Percentiles rank a stretch among this genome's conserved stretches.
Evolutionary conservation across 352 stramenopile genomes (phyloP).

Genomic region (Phytophthora ohioensis): DNA sequence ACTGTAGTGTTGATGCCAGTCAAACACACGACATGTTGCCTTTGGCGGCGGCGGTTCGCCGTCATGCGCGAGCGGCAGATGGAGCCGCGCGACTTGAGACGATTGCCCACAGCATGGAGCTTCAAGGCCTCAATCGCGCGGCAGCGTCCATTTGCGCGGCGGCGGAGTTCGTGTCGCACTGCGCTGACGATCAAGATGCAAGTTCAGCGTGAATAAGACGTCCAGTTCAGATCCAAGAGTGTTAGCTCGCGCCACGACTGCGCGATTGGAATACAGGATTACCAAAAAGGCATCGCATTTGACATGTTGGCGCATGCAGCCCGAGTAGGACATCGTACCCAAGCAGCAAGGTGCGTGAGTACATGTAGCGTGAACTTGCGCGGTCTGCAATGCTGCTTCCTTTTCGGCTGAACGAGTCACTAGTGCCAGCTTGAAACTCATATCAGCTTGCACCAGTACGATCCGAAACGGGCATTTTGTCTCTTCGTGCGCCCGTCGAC

Average conservation of each 20-base stretch:
- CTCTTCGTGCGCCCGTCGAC: conserved; percentile 14
- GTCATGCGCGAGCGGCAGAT: conserved; percentile 16
- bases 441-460: conserved; percentile 37
- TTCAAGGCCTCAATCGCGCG: conserved; percentile 21
- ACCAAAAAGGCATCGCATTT: neutral
- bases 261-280: conserved; percentile 4
- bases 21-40: conserved; percentile 23
- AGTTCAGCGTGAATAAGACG: conserved; percentile 17
- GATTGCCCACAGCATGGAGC: conserved; percentile 18
- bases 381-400: neutral
- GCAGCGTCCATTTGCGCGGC: conserved; percentile 24
- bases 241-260: conserved; percentile 2
- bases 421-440: conserved; percentile 21
- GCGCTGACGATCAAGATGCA: conserved; percentile 11
- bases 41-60: conserved; percentile 1
- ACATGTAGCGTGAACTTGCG: neutral
- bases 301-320: neutral
- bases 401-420: conserved; percentile 9
- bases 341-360: neutral
- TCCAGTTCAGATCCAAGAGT: neutral
- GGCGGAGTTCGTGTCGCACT: conserved; percentile 11
- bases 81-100: conserved; percentile 19
- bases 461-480: conserved; percentile 25
- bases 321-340: neutral
- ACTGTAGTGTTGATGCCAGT: conserved; percentile 21